These are phyloP conservation scores for Aphanomyces invadans DNA, from an alignment of 352 stramenopile species.

Conservation along the genomic window DNA sequence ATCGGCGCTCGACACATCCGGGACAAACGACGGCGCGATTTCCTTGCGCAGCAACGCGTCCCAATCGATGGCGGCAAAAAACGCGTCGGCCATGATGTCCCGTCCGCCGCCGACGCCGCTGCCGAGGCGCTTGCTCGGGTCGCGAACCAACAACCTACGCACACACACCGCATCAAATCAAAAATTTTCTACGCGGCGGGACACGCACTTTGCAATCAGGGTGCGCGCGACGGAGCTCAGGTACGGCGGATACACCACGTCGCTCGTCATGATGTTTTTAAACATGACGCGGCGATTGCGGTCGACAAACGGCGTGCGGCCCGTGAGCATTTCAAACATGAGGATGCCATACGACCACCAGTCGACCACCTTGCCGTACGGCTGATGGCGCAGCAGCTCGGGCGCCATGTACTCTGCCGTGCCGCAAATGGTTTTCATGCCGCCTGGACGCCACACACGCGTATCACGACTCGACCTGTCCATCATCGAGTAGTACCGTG, in stretches of 20 bases:
- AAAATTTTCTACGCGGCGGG: not conserved
- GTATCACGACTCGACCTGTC: no score
- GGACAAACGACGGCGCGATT: constrained; percentile 72
- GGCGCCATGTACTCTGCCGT: constrained; percentile 86
- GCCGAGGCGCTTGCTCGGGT: constrained; percentile 90
- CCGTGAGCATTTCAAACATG: constrained; percentile 85
- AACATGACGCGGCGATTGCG: constrained; percentile 85
- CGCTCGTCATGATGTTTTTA: constrained; percentile 86
- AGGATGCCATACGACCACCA: constrained; percentile 88
- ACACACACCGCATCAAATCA: not conserved
- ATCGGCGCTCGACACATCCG: constrained; percentile 65
- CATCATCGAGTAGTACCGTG: no score
- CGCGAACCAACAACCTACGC: constrained; percentile 83
- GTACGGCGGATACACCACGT: constrained; percentile 83
- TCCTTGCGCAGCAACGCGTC: constrained; percentile 80
- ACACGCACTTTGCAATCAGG: constrained; percentile 55
- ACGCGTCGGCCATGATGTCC: constrained; percentile 84
- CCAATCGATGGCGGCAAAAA: constrained; percentile 81
- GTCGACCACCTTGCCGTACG: constrained; percentile 85
- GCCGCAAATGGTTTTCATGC: constrained; percentile 86
- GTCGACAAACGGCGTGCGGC: constrained; percentile 80
- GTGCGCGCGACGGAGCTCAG: constrained; percentile 65
- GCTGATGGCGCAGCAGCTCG: constrained; percentile 72
- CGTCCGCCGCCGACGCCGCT: constrained; percentile 69
- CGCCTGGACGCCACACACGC: constrained; percentile 27